Evolutionary conservation across 2,329 filamentous ascomycete genomes (phyloP).

Genomic region (Fusarium albosuccineum): DNA sequence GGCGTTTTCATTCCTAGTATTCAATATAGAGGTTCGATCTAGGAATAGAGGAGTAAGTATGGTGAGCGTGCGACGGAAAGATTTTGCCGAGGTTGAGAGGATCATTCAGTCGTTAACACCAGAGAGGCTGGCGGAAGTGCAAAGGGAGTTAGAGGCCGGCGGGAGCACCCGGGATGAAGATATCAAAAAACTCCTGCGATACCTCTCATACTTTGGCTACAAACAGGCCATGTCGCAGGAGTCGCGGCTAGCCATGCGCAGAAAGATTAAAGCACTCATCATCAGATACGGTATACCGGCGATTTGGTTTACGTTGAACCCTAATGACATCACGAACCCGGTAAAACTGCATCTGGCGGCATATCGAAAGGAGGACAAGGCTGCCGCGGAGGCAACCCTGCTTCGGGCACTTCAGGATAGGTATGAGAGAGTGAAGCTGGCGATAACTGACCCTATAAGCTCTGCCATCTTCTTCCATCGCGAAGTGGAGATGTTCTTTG

Average conservation of each 20-base stretch:
- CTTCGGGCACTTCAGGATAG: slow-evolving; percentile 10
- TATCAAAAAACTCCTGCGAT: slow-evolving; percentile 15
- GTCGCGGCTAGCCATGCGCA: slow-evolving; percentile 1
- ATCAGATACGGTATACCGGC: slow-evolving; percentile 16
- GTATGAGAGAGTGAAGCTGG: slow-evolving; percentile 9
- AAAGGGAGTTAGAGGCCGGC: slow-evolving; percentile 6
- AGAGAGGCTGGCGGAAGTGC: not conserved
- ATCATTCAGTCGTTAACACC: not conserved
- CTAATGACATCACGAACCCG: slow-evolving; percentile 20
- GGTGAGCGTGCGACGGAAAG: not conserved
- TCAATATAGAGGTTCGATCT: not conserved
- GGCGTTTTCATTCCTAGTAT: not conserved
- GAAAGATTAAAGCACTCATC: slow-evolving; percentile 21
- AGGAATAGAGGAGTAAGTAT: slow-evolving; percentile 5
- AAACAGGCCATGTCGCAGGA: slow-evolving; percentile 13
- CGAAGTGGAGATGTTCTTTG: not conserved
- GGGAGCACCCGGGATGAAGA: slow-evolving; percentile 5
- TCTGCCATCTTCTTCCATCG: slow-evolving; percentile 9
- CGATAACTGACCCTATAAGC: slow-evolving; percentile 10
- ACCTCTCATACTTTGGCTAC: slow-evolving; percentile 10
- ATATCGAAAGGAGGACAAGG: slow-evolving; percentile 1
- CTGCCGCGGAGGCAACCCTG: not conserved
- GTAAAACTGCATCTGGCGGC: slow-evolving; percentile 4
- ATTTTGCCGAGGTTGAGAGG: not conserved
- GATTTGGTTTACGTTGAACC: slow-evolving; percentile 27